Percentiles rank a stretch among this genome's conserved stretches.
Evolutionary conservation across 768 basidiomycete species (phyloP).

Genomic region (Tulasnella sp.): DNA sequence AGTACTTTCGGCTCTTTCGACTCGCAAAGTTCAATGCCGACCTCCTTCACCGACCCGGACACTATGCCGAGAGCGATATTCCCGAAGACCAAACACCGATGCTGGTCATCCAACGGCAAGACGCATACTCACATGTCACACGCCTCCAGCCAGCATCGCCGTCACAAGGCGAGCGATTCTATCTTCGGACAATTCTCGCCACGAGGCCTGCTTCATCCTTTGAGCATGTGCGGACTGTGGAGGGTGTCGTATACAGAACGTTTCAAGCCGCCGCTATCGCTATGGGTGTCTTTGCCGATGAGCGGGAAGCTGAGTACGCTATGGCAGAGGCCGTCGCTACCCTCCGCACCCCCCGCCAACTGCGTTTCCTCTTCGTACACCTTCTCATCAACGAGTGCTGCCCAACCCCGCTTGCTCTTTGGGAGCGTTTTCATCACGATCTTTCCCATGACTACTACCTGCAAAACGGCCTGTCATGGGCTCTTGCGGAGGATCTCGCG

Average conservation of each 20-base stretch:
- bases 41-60: background rate
- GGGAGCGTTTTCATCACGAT: no score
- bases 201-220: constrained; percentile 35
- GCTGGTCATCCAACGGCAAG: background rate
- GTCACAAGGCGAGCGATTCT: constrained; percentile 46
- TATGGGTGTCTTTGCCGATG: constrained; percentile 40
- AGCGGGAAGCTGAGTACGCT: constrained; percentile 42
- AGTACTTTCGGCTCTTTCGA: constrained; percentile 39
- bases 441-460: no score
- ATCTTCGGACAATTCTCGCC: constrained; percentile 43
- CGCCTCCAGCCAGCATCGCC: constrained; percentile 35
- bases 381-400: constrained; percentile 45
- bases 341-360: constrained; percentile 45
- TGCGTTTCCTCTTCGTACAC: constrained; percentile 48
- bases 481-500: no score
- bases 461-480: no score
- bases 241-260: constrained; percentile 35
- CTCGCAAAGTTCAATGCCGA: constrained; percentile 28
- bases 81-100: background rate
- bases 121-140: background rate
- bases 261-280: constrained; percentile 42
- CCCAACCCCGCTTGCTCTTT: no score
- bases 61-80: constrained; percentile 34
- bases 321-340: constrained; percentile 46
- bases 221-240: constrained; percentile 40